Evolutionary conservation across 768 basidiomycete species (phyloP).

Genomic region (Hemileccinum rubropunctum): DNA sequence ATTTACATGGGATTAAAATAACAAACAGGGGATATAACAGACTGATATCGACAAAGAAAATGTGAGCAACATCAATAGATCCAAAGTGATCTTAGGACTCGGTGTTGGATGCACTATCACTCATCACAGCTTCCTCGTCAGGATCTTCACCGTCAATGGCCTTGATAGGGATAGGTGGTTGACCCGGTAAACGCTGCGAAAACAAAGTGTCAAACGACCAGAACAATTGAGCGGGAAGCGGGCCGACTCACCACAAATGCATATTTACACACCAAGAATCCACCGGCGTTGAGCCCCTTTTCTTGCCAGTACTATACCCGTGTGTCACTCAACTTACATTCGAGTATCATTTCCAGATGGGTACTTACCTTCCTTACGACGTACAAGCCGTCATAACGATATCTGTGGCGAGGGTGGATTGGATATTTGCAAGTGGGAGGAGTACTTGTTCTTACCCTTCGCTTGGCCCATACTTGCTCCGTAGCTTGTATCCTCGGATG

Average conservation of each 20-base stretch:
- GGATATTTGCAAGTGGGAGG: background rate
- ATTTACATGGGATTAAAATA: too few relatives aligned
- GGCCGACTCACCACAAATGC: constrained; percentile 63
- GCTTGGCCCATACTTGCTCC: constrained; percentile 70
- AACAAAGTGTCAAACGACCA: background rate
- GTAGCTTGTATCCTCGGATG: constrained; percentile 69
- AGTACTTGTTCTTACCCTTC: constrained; percentile 54
- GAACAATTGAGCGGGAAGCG: background rate
- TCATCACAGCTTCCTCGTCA: constrained; percentile 1
- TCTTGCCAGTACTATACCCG: constrained; percentile 66
- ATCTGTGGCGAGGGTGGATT: constrained; percentile 40
- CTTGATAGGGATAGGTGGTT: constrained; percentile 25
- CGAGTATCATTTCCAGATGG: background rate
- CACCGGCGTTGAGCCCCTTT: constrained; percentile 62
- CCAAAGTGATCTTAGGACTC: background rate
- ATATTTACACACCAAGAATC: constrained; percentile 82
- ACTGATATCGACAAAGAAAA: too few relatives aligned
- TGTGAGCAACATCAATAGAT: too few relatives aligned
- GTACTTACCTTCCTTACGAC: constrained; percentile 60
- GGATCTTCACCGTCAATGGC: constrained; percentile 6
- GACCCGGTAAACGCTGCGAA: constrained; percentile 25
- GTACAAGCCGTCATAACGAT: constrained; percentile 91
- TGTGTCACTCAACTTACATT: background rate
- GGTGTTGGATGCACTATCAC: background rate
- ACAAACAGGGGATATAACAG: too few relatives aligned